Evolutionary conservation across 208 protist genomes (phyloP), one percentile per base, ranked within the genome.

Genomic region (Spironucleus salmonicida): DNA sequence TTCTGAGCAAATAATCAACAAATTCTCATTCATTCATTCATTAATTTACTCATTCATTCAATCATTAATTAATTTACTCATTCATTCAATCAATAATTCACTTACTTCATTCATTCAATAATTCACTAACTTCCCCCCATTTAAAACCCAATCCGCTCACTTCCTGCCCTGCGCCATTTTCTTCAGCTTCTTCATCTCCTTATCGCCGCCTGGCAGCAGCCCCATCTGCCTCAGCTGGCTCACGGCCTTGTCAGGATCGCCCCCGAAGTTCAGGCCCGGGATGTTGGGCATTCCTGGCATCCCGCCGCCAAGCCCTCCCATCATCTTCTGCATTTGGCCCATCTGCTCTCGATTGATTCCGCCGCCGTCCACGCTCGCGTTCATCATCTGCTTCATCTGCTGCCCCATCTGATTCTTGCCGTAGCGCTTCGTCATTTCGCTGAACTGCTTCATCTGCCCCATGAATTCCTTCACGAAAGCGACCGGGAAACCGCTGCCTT

Each of bases 381-480:
- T 38, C 9, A 59, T 32, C 34, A 53, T 64, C 57, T 66, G 41
- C 74, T 38, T 45, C 0, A 45, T 40, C 1, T 64, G n/a, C 11
- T 0, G 13, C 34, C 58, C 58, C 11, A 26, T 13, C 15, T 45
- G n/a, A 27, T 59, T 27, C 4, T 68, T 58, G 32, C 75, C 58
- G 23, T 78, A 75, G 11, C 29, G 30, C 53, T 58, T 62, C 15
- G 49, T 39, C 7, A 75, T 32, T 29, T n/a, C 32, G 9, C 32
- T 23, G 34, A 78, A 45, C 4, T 35, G 4, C 49, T 67, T 68
- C 13, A 45, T 19, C n/a, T 69, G 42, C 0, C 59, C n/a, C 11
- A 81, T 38, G 32, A 78, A 62, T 42, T 61, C 57, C 13, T 42
- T 62, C 30, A 81, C 74, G 0, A 62, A 35, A 41, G n/a, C 59